phyloP scores from a whole-genome alignment of 2,329 filamentous ascomycete genomes.

The Talaromyces rugulosus region DNA sequence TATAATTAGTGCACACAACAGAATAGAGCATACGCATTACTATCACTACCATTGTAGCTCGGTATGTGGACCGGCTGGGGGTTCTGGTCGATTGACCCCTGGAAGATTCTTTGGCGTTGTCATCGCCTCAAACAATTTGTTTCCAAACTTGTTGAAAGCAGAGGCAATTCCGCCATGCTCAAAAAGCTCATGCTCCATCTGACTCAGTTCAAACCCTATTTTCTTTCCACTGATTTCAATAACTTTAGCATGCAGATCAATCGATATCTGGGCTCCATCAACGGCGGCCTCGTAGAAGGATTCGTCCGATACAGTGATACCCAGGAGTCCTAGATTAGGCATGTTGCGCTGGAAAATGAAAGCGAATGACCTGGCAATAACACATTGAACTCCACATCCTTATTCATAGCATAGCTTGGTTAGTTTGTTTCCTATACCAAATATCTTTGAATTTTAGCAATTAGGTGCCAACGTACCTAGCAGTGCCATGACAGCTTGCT shows the following conservation, averaged over 20 bases:
- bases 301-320: conserved; percentile 38
- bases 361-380: conserved; percentile 43
- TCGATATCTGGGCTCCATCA: conserved; percentile 33
- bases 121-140: conserved; percentile 27
- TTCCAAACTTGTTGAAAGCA: conserved; percentile 39
- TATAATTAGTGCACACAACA: not conserved
- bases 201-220: conserved; percentile 34
- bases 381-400: conserved; percentile 35
- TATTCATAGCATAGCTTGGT: not conserved
- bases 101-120: conserved; percentile 11
- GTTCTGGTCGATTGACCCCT: not conserved
- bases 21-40: not conserved
- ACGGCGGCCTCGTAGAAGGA: conserved; percentile 34
- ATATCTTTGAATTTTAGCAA: not conserved
- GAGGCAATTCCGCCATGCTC: conserved; percentile 34
- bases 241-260: conserved; percentile 26
- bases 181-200: conserved; percentile 38
- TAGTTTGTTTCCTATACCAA: not conserved
- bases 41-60: conserved; percentile 6
- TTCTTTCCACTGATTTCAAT: conserved; percentile 20
- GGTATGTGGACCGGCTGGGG: not conserved
- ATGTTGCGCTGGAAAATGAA: conserved; percentile 48
- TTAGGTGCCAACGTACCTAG: conserved; percentile 19
- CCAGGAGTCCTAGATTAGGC: conserved; percentile 43
- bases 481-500: conserved; percentile 42